Conservation (phyloP, 2,329 filamentous ascomycete species). For the Colletotrichum tropicale region DNA sequence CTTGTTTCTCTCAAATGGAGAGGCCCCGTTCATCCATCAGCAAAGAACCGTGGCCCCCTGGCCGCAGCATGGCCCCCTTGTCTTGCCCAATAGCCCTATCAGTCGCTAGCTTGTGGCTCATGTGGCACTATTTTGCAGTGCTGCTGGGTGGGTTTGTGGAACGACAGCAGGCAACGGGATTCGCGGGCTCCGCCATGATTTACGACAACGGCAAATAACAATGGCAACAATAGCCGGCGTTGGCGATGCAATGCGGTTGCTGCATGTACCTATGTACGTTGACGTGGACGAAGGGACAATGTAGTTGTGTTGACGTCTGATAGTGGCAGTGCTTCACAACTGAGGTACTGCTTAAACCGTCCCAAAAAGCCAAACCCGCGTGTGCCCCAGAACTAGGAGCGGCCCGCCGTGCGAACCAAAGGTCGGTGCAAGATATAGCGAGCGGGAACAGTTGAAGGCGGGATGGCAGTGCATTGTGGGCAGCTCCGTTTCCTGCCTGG, state of each 20-base stretch:
- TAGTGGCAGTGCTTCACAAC: not conserved
- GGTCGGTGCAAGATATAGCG: not conserved
- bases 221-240: not conserved
- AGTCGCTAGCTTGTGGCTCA: not conserved
- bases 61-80: conserved; percentile 8
- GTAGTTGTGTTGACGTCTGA: not conserved
- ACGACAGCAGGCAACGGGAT: conserved; percentile 5
- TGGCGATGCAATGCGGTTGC: not conserved
- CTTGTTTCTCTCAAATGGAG: not conserved
- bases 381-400: not conserved
- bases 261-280: not conserved
- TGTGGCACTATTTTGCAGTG: not conserved
- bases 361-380: not conserved
- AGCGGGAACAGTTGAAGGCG: not conserved
- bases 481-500: not conserved
- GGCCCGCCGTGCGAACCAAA: not conserved
- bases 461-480: not conserved
- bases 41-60: not conserved
- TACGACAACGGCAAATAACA: not conserved
- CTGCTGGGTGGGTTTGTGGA: not conserved
- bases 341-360: not conserved
- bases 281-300: not conserved
- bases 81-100: conserved; percentile 15
- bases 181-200: not conserved
- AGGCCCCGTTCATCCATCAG: not conserved